Evolutionary conservation across 345 rosid genomes (phyloP).

Genomic region (Murraya koenigii): DNA sequence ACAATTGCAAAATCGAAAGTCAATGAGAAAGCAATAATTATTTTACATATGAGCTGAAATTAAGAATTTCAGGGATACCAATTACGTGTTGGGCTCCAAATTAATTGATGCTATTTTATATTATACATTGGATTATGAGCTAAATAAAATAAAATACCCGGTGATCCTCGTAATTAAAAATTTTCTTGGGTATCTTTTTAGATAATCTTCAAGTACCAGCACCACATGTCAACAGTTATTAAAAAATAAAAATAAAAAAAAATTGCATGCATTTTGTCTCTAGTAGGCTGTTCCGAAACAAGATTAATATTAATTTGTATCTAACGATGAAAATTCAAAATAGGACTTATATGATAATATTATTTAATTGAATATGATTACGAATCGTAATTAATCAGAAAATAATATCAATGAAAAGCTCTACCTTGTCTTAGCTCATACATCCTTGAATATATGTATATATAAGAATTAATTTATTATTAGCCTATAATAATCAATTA

Average conservation of each 20-base stretch:
- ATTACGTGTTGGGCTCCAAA: background rate
- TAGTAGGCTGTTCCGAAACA: background rate
- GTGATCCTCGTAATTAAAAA: background rate
- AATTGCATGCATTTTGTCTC: background rate
- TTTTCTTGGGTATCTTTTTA: background rate
- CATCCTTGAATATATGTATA: background rate
- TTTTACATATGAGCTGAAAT: background rate
- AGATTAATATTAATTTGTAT: background rate
- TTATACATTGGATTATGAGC: background rate
- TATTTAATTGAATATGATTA: background rate
- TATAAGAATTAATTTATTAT: background rate
- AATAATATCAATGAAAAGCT: background rate
- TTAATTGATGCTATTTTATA: background rate
- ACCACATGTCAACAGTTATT: slow-evolving; percentile 4
- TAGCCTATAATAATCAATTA: background rate
- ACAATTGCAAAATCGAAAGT: background rate
- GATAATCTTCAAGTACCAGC: background rate
- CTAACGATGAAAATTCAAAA: too few species aligned
- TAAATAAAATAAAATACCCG: background rate
- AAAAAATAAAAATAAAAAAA: background rate
- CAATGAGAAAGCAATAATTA: too few species aligned
- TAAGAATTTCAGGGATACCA: background rate
- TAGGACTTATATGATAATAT: background rate
- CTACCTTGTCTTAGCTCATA: slow-evolving; percentile 5
- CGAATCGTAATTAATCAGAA: too few species aligned